Base-by-base conservation (phyloP, 2,329 filamentous ascomycete genomes). In the Ophiocordyceps camponoti-rufipedis region DNA sequence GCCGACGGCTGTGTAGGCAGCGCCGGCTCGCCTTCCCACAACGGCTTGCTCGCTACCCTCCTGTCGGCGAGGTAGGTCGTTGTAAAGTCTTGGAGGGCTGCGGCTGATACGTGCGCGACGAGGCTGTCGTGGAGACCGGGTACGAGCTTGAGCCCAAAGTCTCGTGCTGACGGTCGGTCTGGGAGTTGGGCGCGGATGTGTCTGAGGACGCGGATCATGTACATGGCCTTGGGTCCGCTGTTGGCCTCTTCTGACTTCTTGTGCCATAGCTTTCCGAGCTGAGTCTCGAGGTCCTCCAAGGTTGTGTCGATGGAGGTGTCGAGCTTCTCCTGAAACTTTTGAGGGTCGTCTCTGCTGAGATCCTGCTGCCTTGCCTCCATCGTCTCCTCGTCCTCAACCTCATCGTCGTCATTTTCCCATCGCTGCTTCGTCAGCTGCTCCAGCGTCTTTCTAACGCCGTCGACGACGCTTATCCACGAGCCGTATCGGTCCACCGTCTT, bases 1-100 rank as follows among this genome's bases (percentile, higher is more conserved):
- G 85, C 79, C 0, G 85, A 89, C 1, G 86, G 86, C 54, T 91
- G 85, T 6, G 78, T 70, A 0, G 89, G 89, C 40, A 94, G 59
- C 28, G 76, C 68, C 0, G 84, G 83, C 35, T 75, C 68, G 1
- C 84, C 84, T 57, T 93, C 86, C 88, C 88, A 95, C 0, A 95
- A 66, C 0, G 74, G 70, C 44, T 78, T 71, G 7, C 80, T 78
- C 2, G 71, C 69, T 1, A 84, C 70, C 28, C 55, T 63, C 46
- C 64, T 71, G 42, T 63, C 59, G 1, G 65, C 59, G 39, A 72
- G 58, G 0, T 64, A 58, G 3, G 56, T 56, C n/a, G 58, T 57
- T 1, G 59, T 52, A 44, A 79, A 67, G 44, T 68, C 56, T 45
- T 71, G 60, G 32, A 82, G 54, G 0, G 75, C 65, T 0, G 66